Evolutionary conservation across 116 monocot species (phyloP), one percentile per base, ranked within the genome.

Genomic region (Dioscorea cayenensis): DNA sequence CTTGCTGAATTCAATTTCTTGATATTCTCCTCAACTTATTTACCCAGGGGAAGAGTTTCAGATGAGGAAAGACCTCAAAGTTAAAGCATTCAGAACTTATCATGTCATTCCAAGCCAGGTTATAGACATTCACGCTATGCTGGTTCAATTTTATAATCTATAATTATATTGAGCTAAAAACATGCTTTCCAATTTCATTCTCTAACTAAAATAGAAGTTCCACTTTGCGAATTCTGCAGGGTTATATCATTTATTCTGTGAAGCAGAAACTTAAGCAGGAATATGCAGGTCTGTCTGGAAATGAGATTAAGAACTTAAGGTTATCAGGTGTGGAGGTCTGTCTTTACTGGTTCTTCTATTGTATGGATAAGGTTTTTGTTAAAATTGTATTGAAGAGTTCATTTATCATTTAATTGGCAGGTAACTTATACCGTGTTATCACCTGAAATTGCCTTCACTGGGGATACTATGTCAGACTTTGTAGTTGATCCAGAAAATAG

Each of bases 391-490:
- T 62, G n/a, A 22, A 62, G 62, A 62, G 21, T 38, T 37, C 20
- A 19, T 55, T 16, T n/a, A 55, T 55, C 2, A 19, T 55, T 55
- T n/a, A 2, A 16, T n/a, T 60, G 48, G 64, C 81, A 96, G 96
- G 79, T 96, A 32, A 88, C 87, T 32, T 66, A 90, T 75, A 84
- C 86, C 21, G 73, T 86, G 48, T 72, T 82, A 38, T 76, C 80
- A 20, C 96, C 96, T 72, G 96, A 96, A 80, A 81, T 96, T 82
- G 96, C 96, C 70, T 92, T 96, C 75, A 96, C 96, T 3, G 96
- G 96, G 62, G 96, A 96, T 62, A 96, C 96, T 17, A 90, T 76
- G 73, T 84, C 96, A 11, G 92, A 96, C 75, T 96, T 92, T 66
- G 74, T 96, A 50, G 36, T 72, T 63, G 96, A 96, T 73, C 87